Percentiles rank a stretch among this genome's conserved stretches.
phyloP scores from a whole-genome alignment of 2,329 filamentous ascomycete genomes.

The Trichoderma simmonsii region DNA sequence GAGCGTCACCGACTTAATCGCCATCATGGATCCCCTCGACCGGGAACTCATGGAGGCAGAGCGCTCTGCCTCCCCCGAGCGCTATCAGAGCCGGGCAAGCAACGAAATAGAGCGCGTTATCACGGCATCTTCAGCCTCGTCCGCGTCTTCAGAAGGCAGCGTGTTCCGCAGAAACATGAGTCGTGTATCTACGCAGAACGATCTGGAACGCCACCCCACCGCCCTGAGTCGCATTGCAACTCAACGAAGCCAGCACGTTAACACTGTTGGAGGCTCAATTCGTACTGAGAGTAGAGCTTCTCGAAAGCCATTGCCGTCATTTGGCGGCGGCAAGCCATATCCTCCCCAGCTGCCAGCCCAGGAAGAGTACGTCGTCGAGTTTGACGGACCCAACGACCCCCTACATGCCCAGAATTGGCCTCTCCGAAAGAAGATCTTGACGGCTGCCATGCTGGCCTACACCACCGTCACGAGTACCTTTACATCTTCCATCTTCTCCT shows the following conservation, averaged over 20 bases:
- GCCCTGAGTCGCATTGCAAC: slow-evolving; percentile 70
- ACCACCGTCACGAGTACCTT: slow-evolving; percentile 71
- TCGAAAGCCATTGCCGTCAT: slow-evolving; percentile 60
- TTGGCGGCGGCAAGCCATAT: slow-evolving; percentile 72
- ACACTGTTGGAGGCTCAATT: slow-evolving; percentile 60
- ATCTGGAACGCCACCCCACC: slow-evolving; percentile 67
- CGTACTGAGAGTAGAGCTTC: slow-evolving; percentile 45
- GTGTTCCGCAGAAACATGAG: slow-evolving; percentile 49
- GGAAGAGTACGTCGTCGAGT: slow-evolving; percentile 80
- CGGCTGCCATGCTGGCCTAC: slow-evolving; percentile 66
- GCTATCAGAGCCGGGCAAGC: slow-evolving; percentile 41
- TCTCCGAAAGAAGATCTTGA: slow-evolving; percentile 69
- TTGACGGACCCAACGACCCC: slow-evolving; percentile 79
- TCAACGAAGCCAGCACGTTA: slow-evolving; percentile 65
- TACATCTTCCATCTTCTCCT: slow-evolving; percentile 71
- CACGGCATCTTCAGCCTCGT: slow-evolving; percentile 50
- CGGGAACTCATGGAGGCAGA: slow-evolving; percentile 53
- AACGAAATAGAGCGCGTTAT: slow-evolving; percentile 60
- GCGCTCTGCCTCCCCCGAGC: slow-evolving; percentile 47
- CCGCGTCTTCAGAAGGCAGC: slow-evolving; percentile 43
- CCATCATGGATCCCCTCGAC: slow-evolving; percentile 48
- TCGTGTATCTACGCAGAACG: slow-evolving; percentile 60
- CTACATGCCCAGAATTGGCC: slow-evolving; percentile 88
- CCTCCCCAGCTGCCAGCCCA: slow-evolving; percentile 66
- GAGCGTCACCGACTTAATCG: background rate